Evolutionary conservation across 2,329 filamentous ascomycete genomes (phyloP), one percentile per base, ranked within the genome.

Genomic region (Pestalotiopsis sp.): DNA sequence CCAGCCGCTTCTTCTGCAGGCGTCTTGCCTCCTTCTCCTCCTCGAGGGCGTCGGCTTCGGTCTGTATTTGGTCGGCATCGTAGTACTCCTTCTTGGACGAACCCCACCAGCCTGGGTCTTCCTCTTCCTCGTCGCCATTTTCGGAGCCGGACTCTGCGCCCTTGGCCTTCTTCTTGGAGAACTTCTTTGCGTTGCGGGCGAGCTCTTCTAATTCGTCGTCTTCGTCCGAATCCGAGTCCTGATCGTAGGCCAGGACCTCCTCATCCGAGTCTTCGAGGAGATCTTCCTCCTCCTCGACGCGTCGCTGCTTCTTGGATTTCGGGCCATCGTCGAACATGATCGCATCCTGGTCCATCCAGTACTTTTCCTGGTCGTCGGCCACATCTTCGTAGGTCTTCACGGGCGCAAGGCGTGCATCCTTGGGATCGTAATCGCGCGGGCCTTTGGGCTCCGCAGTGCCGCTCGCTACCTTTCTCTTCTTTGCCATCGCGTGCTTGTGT

Each of bases 361-460:
- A 97, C 78, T 97, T 94, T 80, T 99, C 96, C 79, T 97, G 94
- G 1, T 94, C 97, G 79, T 98, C 92, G 72, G 95, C 93, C 74
- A 99, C 91, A 81, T 97, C 94, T 80, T 95, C 91, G 80, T 88
- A 95, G 2, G 89, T 91, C 61, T 80, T 84, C 74, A 91, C 83
- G 25, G 84, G 83, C 27, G 85, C 86, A 17, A 94, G 86, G 66
- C 90, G 89, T 45, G 91, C 88, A 71, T 91, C 89, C 39, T 83
- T 81, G 62, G 83, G 76, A 75, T 91, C 81, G 69, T 88, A 77
- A 41, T 89, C 88, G 70, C 83, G 84, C 3, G 88, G 87, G 3
- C 86, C 87, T 9, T 81, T 82, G 23, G 84, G 80, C 69, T 79
- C 81, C 39, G 81, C 73, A 65, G 76, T 74, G 71, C 78, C 84